Conservation (phyloP, 805 yeast species). For the Cyberlindnera euphorbiae region DNA sequence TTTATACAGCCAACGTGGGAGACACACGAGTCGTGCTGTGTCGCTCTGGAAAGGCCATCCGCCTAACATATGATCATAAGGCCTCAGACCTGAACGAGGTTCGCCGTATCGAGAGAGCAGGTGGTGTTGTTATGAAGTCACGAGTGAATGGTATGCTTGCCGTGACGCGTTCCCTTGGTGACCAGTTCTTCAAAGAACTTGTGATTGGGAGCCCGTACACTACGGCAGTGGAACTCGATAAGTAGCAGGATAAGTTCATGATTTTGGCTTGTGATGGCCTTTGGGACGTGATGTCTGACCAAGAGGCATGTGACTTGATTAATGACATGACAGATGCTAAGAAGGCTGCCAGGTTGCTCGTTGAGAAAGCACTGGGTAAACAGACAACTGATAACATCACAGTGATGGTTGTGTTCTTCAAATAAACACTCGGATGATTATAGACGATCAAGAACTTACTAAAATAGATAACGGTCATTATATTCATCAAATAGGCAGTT, state of each 20-base stretch:
- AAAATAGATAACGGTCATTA: no score
- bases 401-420: slow-evolving; percentile 69
- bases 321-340: slow-evolving; percentile 51
- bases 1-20: slow-evolving; percentile 93
- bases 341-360: slow-evolving; percentile 61
- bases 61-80: slow-evolving; percentile 91
- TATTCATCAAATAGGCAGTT: slow-evolving; percentile 11
- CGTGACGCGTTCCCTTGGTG: slow-evolving; percentile 90
- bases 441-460: no score
- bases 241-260: slow-evolving; percentile 62
- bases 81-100: slow-evolving; percentile 79
- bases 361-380: slow-evolving; percentile 68
- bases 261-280: slow-evolving; percentile 95
- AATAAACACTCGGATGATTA: no score
- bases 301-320: slow-evolving; percentile 73
- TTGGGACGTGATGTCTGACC: slow-evolving; percentile 92
- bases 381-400: slow-evolving; percentile 90
- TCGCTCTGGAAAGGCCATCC: slow-evolving; percentile 66
- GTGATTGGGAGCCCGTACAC: slow-evolving; percentile 92
- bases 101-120: slow-evolving; percentile 66
- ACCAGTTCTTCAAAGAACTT: slow-evolving; percentile 82
- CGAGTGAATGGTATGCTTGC: slow-evolving; percentile 96
- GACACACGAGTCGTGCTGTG: slow-evolving; percentile 82
- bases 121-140: slow-evolving; percentile 85
- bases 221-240: slow-evolving; percentile 69